Base-by-base conservation (phyloP, 371 early-diverging fungal species). In the Thermomucor indicae-seudaticae region DNA sequence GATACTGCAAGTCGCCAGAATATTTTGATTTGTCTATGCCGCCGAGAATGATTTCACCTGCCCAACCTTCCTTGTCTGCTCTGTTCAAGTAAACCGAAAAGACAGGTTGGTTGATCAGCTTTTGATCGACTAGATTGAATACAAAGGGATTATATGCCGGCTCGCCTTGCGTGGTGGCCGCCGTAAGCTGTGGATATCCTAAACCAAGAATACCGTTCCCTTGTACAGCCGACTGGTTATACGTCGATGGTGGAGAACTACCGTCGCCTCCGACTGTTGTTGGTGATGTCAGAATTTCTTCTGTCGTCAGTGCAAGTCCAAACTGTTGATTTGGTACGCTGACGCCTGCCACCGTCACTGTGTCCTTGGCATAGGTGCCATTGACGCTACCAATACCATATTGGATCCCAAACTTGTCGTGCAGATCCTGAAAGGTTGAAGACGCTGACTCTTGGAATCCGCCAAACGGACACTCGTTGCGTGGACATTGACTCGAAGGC, bases 11-110 rank as follows among this genome's bases (percentile, higher is more conserved):
- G 3, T 67, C 58, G 10, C 85, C 84, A 1, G 58, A 49, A 52
- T 65, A 82, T 53, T 78, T 79, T 41, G 67, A 45, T 12, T 47
- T 14, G 53, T 86, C 81, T 29, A 71, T 67, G 2, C 79, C 84
- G 6, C 82, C 83, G 62, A 86, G 71, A 19, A 74, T 74, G 39
- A 83, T 70, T 44, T 82, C 78, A 12, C 84, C 87, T 0, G 72
- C 58, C 62, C 66, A 70, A 4, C 66, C 68, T 11, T 51, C 28
- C 30, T 63, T 20, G 2, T 53, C 41, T 5, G 47, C 60, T 16
- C 55, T 53, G 37, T 69, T 67, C 22, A 75, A 54, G 29, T 55
- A 75, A 24, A 75, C 63, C 3, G 72, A 68, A 46, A 75, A 75
- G 11, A 75, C 44, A 1, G 75, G 69, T 3, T 71, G 53, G 6